Evolutionary conservation across 768 basidiomycete genomes (phyloP).

Genomic region (Trametes sanguinea): DNA sequence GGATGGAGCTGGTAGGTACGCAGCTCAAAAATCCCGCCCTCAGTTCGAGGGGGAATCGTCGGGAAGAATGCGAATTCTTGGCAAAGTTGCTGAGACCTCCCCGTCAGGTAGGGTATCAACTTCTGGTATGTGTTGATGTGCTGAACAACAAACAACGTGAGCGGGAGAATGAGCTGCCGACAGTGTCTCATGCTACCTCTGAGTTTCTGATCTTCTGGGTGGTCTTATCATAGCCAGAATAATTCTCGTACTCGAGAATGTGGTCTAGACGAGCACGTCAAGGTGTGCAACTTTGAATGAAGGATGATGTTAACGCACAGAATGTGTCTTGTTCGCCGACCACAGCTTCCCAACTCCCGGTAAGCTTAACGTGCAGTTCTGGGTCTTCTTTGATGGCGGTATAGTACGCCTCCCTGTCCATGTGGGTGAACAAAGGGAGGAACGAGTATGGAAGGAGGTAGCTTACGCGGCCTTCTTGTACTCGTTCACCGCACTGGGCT

Average conservation of each 20-base stretch:
- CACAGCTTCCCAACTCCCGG: conserved; percentile 90
- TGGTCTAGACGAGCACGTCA: conserved; percentile 41
- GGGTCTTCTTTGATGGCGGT: conserved; percentile 73
- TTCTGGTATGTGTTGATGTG: conserved; percentile 68
- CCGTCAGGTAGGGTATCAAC: conserved; percentile 75
- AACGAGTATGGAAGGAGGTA: neutral
- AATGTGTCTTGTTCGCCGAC: conserved; percentile 92
- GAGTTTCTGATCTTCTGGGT: conserved; percentile 62
- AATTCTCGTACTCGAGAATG: conserved; percentile 94
- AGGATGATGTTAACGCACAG: conserved; percentile 40
- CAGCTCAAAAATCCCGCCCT: conserved; percentile 93
- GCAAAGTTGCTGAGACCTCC: conserved; percentile 75
- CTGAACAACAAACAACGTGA: conserved; percentile 35
- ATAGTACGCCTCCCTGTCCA: conserved; percentile 78
- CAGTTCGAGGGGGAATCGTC: conserved; percentile 79
- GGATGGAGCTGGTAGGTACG: conserved; percentile 86
- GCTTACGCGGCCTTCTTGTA: conserved; percentile 89
- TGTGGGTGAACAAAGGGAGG: conserved; percentile 8
- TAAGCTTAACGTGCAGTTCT: conserved; percentile 79
- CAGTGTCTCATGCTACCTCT: conserved; percentile 48
- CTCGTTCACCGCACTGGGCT: conserved; percentile 74
- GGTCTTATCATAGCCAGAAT: conserved; percentile 84
- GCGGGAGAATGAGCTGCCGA: neutral
- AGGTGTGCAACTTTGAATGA: neutral
- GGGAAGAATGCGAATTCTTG: conserved; percentile 98